Percentiles rank a stretch among this genome's conserved stretches.
Evolutionary conservation across 306 rosid genomes (phyloP).

Genomic region (Vigna unguiculata): DNA sequence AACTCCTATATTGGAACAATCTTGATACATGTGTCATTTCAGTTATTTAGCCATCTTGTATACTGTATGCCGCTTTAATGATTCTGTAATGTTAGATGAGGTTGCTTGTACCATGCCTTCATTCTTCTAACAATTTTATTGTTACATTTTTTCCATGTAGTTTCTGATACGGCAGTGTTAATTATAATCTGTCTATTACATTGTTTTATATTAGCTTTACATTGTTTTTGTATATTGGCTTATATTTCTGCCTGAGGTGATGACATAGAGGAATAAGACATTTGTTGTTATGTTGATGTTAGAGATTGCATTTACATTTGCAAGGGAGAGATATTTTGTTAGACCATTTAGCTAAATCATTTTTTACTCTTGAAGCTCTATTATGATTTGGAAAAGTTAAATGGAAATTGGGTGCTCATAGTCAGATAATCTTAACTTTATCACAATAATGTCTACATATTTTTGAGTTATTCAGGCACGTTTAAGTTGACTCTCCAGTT

Average conservation of each 20-base stretch:
- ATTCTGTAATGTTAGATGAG: constrained; percentile 6
- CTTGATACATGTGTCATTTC: background rate
- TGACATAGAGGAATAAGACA: background rate
- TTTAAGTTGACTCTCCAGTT: constrained; percentile 90
- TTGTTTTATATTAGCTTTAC: background rate
- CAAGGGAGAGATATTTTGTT: background rate
- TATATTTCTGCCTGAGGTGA: background rate
- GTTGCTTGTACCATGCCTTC: background rate
- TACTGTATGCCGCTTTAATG: constrained; percentile 1
- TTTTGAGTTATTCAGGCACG: constrained; percentile 71
- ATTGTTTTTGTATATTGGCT: background rate
- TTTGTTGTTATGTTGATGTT: background rate
- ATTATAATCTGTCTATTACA: background rate
- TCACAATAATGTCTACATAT: constrained; percentile 33
- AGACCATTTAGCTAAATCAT: background rate
- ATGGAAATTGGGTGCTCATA: constrained; percentile 1
- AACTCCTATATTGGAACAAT: background rate
- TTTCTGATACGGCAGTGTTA: constrained; percentile 7
- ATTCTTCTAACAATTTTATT: background rate
- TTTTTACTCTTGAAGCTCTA: background rate
- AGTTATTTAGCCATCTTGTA: constrained; percentile 10
- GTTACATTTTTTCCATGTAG: background rate
- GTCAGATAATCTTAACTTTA: constrained; percentile 24
- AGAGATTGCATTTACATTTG: background rate
- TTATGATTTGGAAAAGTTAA: constrained; percentile 27